Percentiles rank a stretch among this genome's conserved stretches.
These are phyloP conservation scores for Coprinopsis cinerea DNA, from an alignment of 768 basidiomycete species.

Conservation along the genomic window DNA sequence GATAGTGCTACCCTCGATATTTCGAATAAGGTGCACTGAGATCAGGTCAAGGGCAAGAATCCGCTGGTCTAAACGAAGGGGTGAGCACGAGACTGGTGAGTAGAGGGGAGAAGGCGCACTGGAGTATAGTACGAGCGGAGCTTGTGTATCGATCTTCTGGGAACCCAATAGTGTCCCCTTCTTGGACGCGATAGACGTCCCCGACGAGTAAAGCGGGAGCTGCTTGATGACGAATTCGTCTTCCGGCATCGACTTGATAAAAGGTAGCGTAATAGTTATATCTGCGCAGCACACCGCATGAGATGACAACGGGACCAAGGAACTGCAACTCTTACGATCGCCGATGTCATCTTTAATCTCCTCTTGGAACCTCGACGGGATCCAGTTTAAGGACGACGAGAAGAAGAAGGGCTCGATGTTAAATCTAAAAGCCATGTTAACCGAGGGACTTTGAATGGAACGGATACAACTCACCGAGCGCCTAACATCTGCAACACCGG, in stretches of 20 bases:
- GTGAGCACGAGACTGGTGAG: background rate
- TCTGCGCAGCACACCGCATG: slow-evolving; percentile 25
- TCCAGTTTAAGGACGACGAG: slow-evolving; percentile 59
- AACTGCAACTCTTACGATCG: slow-evolving; percentile 49
- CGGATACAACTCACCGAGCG: slow-evolving; percentile 26
- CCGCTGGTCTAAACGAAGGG: slow-evolving; percentile 10
- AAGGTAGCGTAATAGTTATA: slow-evolving; percentile 45
- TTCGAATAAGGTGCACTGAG: slow-evolving; percentile 43
- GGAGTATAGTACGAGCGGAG: slow-evolving; percentile 20
- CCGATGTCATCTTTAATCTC: slow-evolving; percentile 29
- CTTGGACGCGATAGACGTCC: background rate
- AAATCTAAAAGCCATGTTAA: slow-evolving; percentile 27
- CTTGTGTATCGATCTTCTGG: slow-evolving; percentile 24
- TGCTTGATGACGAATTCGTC: background rate
- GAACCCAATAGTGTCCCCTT: slow-evolving; percentile 1
- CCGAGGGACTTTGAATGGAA: slow-evolving; percentile 18
- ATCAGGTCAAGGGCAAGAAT: slow-evolving; percentile 35
- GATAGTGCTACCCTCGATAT: slow-evolving; percentile 38
- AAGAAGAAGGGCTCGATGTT: slow-evolving; percentile 63
- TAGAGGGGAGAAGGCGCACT: slow-evolving; percentile 12
- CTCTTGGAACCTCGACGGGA: slow-evolving; percentile 59
- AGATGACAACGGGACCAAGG: slow-evolving; percentile 35
- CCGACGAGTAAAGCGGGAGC: background rate
- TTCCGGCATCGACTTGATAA: slow-evolving; percentile 29
- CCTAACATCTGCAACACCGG: slow-evolving; percentile 49